Base-by-base conservation (phyloP, 148 eudicot species). In the Gaultheria prostrata region DNA sequence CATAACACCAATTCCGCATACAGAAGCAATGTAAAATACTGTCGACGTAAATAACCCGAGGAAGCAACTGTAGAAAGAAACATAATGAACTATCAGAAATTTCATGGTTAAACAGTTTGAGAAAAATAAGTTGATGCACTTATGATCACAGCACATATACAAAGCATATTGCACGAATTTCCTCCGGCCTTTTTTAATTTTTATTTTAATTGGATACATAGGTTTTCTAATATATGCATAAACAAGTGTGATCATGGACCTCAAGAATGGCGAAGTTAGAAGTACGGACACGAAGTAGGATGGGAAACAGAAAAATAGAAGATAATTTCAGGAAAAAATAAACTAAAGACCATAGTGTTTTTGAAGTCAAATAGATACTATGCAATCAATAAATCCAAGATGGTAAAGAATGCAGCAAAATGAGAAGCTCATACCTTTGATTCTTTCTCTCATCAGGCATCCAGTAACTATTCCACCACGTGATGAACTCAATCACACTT, bases 401-500 rank as follows among this genome's bases (percentile, higher is more conserved):
- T 17, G 3, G n/a, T 33, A 45, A 39, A 75, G 15, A 45, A 43
- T 48, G 14, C 82, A 85, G 50, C 7, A 78, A 78, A 59, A 75
- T 39, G 57, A 46, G 24, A 26, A 80, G n/a, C 26, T 74, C 82
- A 78, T 39, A 96, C 99, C 98, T 92, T 63, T 89, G 93, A 86
- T 91, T 91, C 76, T 84, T 76, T 78, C 80, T 84, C 28, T 86
- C 92, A 78, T 94, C 90, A 51, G 99, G 94, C 98, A 92, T 94
- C 98, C 97, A 94, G 83, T 91, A 94, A 77, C 84, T 91, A 79
- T 94, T 94, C 98, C 98, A 96, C 99, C 98, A 94, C 35, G 95
- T 90, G 76, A 96, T 92, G 69, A 96, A 96, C 84, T 96, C 95
- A 80, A 94, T 94, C 54, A 96, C 94, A 74, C 99, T 96, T 78